A percentile compares a stretch with the other conserved stretches of the same genome.
Conservation (phyloP, 495 filamentous ascomycete species). For the Massariosphaeria phaeospora region DNA sequence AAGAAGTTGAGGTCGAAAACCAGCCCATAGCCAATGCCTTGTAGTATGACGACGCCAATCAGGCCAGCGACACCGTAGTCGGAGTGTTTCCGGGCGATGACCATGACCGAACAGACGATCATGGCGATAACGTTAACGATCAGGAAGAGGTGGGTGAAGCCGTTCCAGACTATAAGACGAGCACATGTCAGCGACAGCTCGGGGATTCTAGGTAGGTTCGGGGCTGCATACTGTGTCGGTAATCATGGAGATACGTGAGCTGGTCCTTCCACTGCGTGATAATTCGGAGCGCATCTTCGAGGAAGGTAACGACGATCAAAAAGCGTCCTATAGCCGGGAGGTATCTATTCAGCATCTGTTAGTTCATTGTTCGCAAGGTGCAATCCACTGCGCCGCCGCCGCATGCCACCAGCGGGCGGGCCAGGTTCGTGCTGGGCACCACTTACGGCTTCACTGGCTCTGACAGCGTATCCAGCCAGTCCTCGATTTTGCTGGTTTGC, state of each 20-base stretch:
- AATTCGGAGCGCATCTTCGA: conserved; percentile 93
- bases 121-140: conserved; percentile 87
- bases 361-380: too few relatives aligned
- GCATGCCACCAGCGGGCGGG: background rate
- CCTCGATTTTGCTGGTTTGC: conserved; percentile 97
- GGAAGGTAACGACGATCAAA: conserved; percentile 95
- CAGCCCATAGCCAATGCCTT: conserved; percentile 93
- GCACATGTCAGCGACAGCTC: conserved; percentile 20
- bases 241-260: conserved; percentile 85
- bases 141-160: conserved; percentile 91
- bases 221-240: conserved; percentile 72
- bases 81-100: conserved; percentile 86
- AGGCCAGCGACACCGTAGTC: conserved; percentile 89
- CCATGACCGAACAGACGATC: conserved; percentile 71
- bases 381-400: conserved; percentile 16
- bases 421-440: background rate
- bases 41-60: conserved; percentile 85
- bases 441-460: conserved; percentile 96
- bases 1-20: conserved; percentile 99
- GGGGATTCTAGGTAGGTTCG: background rate
- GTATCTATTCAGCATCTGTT: conserved; percentile 58
- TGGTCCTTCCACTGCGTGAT: conserved; percentile 98
- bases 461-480: conserved; percentile 79
- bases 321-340: conserved; percentile 93
- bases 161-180: conserved; percentile 64